Base-by-base conservation (phyloP, 192 early-diverging fungal species). In the Dissophora globulifera region DNA sequence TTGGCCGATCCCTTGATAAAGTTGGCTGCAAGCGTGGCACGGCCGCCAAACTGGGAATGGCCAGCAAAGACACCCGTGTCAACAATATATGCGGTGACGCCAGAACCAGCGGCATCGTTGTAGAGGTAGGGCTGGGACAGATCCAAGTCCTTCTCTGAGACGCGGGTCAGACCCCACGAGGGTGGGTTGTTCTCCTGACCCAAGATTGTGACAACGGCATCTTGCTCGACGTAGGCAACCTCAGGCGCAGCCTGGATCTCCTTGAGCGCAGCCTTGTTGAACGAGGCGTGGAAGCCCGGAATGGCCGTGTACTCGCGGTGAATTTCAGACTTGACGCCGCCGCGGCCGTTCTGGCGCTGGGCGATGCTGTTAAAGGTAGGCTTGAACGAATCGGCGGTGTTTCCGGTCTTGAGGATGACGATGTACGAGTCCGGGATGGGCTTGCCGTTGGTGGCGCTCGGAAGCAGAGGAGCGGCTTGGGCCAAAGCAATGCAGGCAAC, bases 341-440 rank as follows among this genome's bases (percentile, higher is more conserved):
- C 51, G 20, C 51, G 50, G 8, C 35, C 50, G 51, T 57, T 67
- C 30, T 53, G 50, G 31, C 46, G 43, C 31, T 51, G 23, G 45
- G 32, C 45, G 30, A 67, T 67, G 45, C 13, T 31, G 17, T 57
- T 33, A 23, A 67, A 67, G 53, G 47, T 57, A 54, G 53, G 15
- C 45, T 47, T 22, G 23, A 57, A 32, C 25, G 52, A 49, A 26
- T 46, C 30, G 17, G 16, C 47, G 23, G 40, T 41, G 19, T 41
- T 19, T 31, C n/a, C 22, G 22, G 40, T 22, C 55, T 57, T 57
- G 55, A 57, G 55, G 35, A 57, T 40, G 20, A 90, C 85, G 27
- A 90, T 86, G 82, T 90, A 90, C 46, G 61, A 82, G 75, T 88
- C 86, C 9, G 78, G 78, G 33, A 90, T 84, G 61, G 61, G 42